Evolutionary conservation across 2,329 filamentous ascomycete species (phyloP).

Genomic region (Exophiala spinifera): DNA sequence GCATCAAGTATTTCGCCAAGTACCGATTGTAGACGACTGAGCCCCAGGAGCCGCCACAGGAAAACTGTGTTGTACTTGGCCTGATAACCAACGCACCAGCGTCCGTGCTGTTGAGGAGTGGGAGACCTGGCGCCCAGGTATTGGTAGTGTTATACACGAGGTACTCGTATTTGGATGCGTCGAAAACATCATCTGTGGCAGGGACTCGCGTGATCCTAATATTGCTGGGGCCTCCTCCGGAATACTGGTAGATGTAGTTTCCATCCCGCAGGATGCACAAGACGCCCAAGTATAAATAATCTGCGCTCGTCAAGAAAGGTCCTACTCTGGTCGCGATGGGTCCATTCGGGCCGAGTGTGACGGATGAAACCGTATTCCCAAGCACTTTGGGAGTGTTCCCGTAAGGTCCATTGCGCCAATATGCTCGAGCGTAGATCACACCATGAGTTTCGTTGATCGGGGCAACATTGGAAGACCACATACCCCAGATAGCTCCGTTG

Average conservation of each 20-base stretch:
- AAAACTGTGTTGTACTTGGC: neutral
- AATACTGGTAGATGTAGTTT: constrained; percentile 9
- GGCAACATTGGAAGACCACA: constrained; percentile 7
- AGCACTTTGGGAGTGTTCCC: neutral
- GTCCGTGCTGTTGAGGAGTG: too few relatives aligned
- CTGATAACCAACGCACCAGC: too few relatives aligned
- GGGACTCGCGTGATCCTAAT: constrained; percentile 1
- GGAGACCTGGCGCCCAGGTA: constrained; percentile 1
- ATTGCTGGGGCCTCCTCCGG: constrained; percentile 1
- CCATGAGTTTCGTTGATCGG: constrained; percentile 9
- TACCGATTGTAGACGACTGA: constrained; percentile 8
- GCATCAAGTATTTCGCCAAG: constrained; percentile 5
- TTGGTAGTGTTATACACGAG: neutral
- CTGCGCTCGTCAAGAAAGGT: neutral
- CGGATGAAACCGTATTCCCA: constrained; percentile 3
- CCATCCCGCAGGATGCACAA: constrained; percentile 4
- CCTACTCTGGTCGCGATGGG: constrained; percentile 6
- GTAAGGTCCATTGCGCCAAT: constrained; percentile 5
- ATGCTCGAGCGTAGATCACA: neutral
- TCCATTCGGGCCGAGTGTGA: neutral
- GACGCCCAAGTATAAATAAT: neutral
- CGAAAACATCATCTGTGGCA: constrained; percentile 8
- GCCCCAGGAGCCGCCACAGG: neutral
- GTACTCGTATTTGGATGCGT: constrained; percentile 4
- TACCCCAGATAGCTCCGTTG: constrained; percentile 1